These are phyloP conservation scores for Xeromyces bisporus DNA, from an alignment of 495 filamentous ascomycete genomes.

Conservation along the genomic window DNA sequence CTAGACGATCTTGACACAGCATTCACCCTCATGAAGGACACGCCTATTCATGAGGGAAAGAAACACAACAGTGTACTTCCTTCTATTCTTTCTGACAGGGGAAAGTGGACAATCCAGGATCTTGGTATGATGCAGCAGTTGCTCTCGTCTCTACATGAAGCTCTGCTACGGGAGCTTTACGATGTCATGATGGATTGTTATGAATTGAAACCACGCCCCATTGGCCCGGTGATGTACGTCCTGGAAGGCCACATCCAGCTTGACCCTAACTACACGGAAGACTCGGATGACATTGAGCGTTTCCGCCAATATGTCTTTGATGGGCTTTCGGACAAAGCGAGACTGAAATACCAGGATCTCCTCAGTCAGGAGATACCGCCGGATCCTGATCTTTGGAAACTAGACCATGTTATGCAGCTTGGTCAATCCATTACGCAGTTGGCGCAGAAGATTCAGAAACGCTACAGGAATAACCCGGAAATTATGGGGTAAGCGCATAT, in stretches of 20 bases:
- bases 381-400: conserved; percentile 63
- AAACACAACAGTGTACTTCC: conserved; percentile 31
- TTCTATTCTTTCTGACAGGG: conserved; percentile 37
- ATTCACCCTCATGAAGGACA: conserved; percentile 65
- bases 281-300: conserved; percentile 46
- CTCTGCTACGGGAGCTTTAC: conserved; percentile 73
- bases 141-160: conserved; percentile 60
- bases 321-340: conserved; percentile 56
- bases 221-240: conserved; percentile 68
- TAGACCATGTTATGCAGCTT: conserved; percentile 72
- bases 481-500: conserved; percentile 53
- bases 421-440: conserved; percentile 71
- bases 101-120: conserved; percentile 68
- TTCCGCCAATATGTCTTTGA: conserved; percentile 54
- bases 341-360: conserved; percentile 51
- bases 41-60: conserved; percentile 35
- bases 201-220: conserved; percentile 61
- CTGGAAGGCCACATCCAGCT: conserved; percentile 66
- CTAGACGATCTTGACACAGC: conserved; percentile 66
- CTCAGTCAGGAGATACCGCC: conserved; percentile 58
- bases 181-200: conserved; percentile 75
- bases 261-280: conserved; percentile 58
- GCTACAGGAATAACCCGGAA: conserved; percentile 73
- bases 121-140: conserved; percentile 57
- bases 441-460: conserved; percentile 72